A percentile compares a stretch with the other conserved stretches of the same genome.
Evolutionary conservation across 2,329 filamentous ascomycete species (phyloP).

Genomic region (Cladobotryum mycophilum): DNA sequence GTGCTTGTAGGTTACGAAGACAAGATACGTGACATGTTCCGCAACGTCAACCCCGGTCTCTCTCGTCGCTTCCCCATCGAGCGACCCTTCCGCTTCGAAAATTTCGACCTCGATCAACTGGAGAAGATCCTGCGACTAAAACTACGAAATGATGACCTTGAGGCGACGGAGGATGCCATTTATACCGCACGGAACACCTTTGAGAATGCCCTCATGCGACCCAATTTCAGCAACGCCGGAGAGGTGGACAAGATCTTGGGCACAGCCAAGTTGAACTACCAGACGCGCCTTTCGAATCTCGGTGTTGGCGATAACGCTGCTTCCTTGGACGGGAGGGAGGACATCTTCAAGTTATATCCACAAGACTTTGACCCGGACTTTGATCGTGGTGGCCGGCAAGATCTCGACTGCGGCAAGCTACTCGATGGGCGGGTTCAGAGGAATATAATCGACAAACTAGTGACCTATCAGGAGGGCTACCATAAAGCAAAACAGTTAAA

Average conservation of each 20-base stretch:
- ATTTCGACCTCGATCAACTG: slow-evolving; percentile 57
- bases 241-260: slow-evolving; percentile 53
- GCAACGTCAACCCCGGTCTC: slow-evolving; percentile 67
- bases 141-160: slow-evolving; percentile 49
- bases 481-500: slow-evolving; percentile 43
- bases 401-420: background rate
- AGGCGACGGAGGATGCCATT: slow-evolving; percentile 45
- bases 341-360: background rate
- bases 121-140: slow-evolving; percentile 57
- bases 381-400: background rate
- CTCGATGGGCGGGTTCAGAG: background rate
- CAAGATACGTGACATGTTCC: slow-evolving; percentile 65
- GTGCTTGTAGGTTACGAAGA: slow-evolving; percentile 65
- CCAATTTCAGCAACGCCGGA: slow-evolving; percentile 69
- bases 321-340: background rate
- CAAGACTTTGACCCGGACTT: background rate
- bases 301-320: no score
- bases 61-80: slow-evolving; percentile 58
- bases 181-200: slow-evolving; percentile 53
- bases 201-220: slow-evolving; percentile 51
- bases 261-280: slow-evolving; percentile 14
- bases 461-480: slow-evolving; percentile 50
- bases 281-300: background rate
- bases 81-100: slow-evolving; percentile 61
- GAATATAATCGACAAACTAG: slow-evolving; percentile 44